These are phyloP conservation scores for Lachnellula occidentalis DNA, from an alignment of 2,329 filamentous ascomycete genomes.

Conservation along the genomic window DNA sequence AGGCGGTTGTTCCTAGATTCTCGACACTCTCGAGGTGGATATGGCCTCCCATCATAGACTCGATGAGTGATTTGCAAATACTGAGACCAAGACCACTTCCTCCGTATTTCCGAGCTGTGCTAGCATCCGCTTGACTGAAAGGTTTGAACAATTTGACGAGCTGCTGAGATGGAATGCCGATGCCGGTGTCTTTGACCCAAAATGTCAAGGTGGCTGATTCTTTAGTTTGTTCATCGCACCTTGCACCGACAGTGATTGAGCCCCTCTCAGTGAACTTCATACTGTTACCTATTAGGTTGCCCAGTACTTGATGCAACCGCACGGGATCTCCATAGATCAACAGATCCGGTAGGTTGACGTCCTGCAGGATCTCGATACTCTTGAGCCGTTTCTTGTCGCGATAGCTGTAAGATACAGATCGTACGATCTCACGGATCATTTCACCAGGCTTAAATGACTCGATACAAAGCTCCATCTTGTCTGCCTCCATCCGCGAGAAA, in stretches of 20 bases:
- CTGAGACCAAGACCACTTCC: slow-evolving; percentile 86
- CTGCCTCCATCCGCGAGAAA: slow-evolving; percentile 89
- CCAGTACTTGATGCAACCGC: slow-evolving; percentile 61
- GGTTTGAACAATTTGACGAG: slow-evolving; percentile 83
- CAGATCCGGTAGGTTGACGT: slow-evolving; percentile 62
- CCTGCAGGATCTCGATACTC: slow-evolving; percentile 59
- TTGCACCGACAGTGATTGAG: slow-evolving; percentile 76
- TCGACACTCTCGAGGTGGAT: slow-evolving; percentile 78
- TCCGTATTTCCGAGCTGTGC: slow-evolving; percentile 84
- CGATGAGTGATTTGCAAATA: slow-evolving; percentile 91
- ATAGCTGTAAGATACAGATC: slow-evolving; percentile 62
- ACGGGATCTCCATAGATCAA: slow-evolving; percentile 67
- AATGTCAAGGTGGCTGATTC: slow-evolving; percentile 72
- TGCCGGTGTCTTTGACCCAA: slow-evolving; percentile 84
- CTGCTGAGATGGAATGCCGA: slow-evolving; percentile 80
- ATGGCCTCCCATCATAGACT: slow-evolving; percentile 82
- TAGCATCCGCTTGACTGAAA: slow-evolving; percentile 88
- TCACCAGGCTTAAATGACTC: slow-evolving; percentile 63
- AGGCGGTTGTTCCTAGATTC: slow-evolving; percentile 63
- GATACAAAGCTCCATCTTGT: slow-evolving; percentile 76
- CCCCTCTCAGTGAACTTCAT: slow-evolving; percentile 90
- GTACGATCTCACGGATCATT: slow-evolving; percentile 60
- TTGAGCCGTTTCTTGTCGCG: slow-evolving; percentile 56
- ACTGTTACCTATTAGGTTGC: slow-evolving; percentile 86
- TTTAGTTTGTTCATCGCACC: slow-evolving; percentile 63